Percentiles rank a stretch among this genome's conserved stretches.
Conservation (phyloP, 768 basidiomycete genomes). For the Pleurotus citrinopileatus region DNA sequence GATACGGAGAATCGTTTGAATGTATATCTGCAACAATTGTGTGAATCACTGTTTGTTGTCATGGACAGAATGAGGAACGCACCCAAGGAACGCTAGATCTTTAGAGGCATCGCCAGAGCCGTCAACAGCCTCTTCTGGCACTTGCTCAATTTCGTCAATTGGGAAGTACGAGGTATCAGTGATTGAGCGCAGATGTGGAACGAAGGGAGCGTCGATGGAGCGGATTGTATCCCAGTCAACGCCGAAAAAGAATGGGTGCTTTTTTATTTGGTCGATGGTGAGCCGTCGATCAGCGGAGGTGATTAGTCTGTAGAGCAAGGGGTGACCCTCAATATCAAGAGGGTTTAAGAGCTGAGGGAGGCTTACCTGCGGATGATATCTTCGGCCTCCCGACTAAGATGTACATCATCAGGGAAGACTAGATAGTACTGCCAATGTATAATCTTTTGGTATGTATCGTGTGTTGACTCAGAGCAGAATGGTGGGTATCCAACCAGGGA, state of each 20-base stretch:
- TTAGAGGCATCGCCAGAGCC: constrained; percentile 44
- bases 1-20: constrained; percentile 76
- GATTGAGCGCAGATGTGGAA: constrained; percentile 90
- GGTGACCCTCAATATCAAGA: background rate
- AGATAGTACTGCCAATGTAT: constrained; percentile 90
- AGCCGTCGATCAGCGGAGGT: constrained; percentile 80
- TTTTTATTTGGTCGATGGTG: constrained; percentile 83
- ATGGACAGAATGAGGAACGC: constrained; percentile 18
- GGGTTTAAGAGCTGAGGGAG: constrained; percentile 5
- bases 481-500: constrained; percentile 96
- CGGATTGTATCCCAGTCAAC: constrained; percentile 92
- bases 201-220: constrained; percentile 90
- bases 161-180: constrained; percentile 99
- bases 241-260: constrained; percentile 91
- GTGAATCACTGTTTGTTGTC: background rate
- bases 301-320: constrained; percentile 58
- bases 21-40: constrained; percentile 52
- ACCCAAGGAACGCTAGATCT: constrained; percentile 71
- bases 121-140: constrained; percentile 38
- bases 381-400: constrained; percentile 88
- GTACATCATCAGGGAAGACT: constrained; percentile 90
- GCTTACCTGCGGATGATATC: constrained; percentile 82
- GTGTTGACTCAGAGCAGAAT: constrained; percentile 92
- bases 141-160: constrained; percentile 89
- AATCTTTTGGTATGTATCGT: constrained; percentile 98